phyloP scores from a whole-genome alignment of 2,329 filamentous ascomycete species.

The Fusarium napiforme region DNA sequence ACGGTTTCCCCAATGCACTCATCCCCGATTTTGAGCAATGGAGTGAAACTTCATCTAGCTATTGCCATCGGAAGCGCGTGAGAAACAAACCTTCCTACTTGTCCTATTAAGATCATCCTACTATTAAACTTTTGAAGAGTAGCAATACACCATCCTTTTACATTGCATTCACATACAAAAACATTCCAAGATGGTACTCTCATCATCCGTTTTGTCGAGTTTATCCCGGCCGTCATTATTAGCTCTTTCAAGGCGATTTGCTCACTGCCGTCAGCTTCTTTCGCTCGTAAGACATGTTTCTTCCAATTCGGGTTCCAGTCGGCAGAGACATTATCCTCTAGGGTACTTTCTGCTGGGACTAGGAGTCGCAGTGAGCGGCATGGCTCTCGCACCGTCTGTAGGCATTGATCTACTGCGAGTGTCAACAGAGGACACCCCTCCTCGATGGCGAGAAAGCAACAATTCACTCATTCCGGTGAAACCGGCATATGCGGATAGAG shows the following conservation, averaged over 20 bases:
- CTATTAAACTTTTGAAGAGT: neutral
- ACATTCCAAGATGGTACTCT: neutral
- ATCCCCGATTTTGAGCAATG: neutral
- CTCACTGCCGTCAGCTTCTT: rapidly evolving
- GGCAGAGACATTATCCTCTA: neutral
- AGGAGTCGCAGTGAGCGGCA: neutral
- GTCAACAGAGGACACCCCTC: neutral
- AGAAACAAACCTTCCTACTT: neutral
- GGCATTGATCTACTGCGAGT: neutral
- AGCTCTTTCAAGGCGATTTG: neutral
- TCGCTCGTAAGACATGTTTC: neutral
- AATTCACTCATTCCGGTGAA: neutral
- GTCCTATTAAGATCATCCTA: too few species aligned
- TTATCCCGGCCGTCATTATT: too few species aligned
- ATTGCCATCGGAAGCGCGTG: neutral
- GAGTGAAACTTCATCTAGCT: neutral
- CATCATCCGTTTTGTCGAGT: neutral
- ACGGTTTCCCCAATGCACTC: neutral
- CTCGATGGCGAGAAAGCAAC: neutral
- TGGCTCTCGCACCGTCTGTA: neutral
- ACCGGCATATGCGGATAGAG: neutral
- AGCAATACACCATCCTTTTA: too few species aligned
- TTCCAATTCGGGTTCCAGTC: neutral
- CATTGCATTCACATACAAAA: too few species aligned
- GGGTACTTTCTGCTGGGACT: neutral